phyloP scores from a whole-genome alignment of 352 stramenopile genomes.

The Peronospora belbahrii region DNA sequence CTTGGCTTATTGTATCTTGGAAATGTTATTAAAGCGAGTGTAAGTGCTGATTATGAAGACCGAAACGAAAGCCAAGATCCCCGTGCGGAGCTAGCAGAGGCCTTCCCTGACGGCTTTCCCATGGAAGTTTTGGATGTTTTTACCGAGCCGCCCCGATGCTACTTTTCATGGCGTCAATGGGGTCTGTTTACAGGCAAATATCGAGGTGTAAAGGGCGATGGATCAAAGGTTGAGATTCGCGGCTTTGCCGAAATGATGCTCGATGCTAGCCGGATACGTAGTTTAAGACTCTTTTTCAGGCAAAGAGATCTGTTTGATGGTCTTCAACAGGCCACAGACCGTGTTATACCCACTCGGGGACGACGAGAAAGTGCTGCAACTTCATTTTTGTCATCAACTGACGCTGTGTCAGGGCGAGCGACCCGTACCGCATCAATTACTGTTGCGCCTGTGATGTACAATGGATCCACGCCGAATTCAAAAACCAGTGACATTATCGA shows the following conservation, averaged over 20 bases:
- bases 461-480: constrained; percentile 10
- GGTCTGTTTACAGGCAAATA: constrained; percentile 60
- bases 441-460: constrained; percentile 14
- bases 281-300: constrained; percentile 63
- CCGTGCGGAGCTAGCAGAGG: constrained; percentile 46
- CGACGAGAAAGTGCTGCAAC: no score
- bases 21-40: constrained; percentile 26
- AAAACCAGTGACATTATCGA: constrained; percentile 44
- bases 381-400: constrained; percentile 3
- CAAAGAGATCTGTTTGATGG: constrained; percentile 45
- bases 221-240: constrained; percentile 46
- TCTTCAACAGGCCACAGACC: constrained; percentile 29
- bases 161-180: constrained; percentile 81
- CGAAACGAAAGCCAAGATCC: constrained; percentile 41
- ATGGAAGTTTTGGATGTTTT: constrained; percentile 77
- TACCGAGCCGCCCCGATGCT: constrained; percentile 63
- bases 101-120: constrained; percentile 65
- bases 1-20: constrained; percentile 61
- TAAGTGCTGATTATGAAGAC: constrained; percentile 23
- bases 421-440: constrained; percentile 13
- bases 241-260: constrained; percentile 69
- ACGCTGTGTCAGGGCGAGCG: constrained; percentile 4
- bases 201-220: constrained; percentile 53
- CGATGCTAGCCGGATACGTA: constrained; percentile 40
- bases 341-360: constrained; percentile 2